Evolutionary conservation across 2,329 filamentous ascomycete species (phyloP).

Genomic region (Coleophoma eucalyptorum): DNA sequence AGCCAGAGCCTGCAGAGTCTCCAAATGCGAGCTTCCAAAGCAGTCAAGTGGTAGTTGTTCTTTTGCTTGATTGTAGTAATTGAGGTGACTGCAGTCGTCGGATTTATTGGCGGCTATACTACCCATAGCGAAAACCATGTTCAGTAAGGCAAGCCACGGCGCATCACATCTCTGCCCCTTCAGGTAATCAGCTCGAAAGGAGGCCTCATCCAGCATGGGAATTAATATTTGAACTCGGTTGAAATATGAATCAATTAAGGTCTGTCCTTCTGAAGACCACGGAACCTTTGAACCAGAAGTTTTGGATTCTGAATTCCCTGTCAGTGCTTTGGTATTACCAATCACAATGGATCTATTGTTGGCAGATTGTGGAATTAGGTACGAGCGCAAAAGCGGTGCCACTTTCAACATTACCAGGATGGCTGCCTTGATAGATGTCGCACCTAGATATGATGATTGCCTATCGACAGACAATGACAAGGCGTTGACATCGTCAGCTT

Average conservation of each 20-base stretch:
- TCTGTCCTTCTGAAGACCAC: slow-evolving; percentile 63
- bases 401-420: slow-evolving; percentile 62
- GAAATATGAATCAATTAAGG: slow-evolving; percentile 72
- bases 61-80: slow-evolving; percentile 66
- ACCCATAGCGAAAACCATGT: slow-evolving; percentile 74
- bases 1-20: slow-evolving; percentile 67
- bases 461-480: slow-evolving; percentile 56
- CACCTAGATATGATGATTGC: slow-evolving; percentile 64
- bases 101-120: slow-evolving; percentile 61
- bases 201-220: slow-evolving; percentile 69
- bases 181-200: slow-evolving; percentile 63
- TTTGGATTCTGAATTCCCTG: slow-evolving; percentile 29
- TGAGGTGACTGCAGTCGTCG: slow-evolving; percentile 62
- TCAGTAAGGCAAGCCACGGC: slow-evolving; percentile 68
- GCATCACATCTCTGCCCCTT: slow-evolving; percentile 60
- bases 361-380: slow-evolving; percentile 32
- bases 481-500: slow-evolving; percentile 70
- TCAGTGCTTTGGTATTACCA: slow-evolving; percentile 24
- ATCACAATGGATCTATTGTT: slow-evolving; percentile 17
- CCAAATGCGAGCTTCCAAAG: slow-evolving; percentile 67
- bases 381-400: slow-evolving; percentile 43
- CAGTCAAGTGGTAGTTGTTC: slow-evolving; percentile 63
- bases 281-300: slow-evolving; percentile 35
- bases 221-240: slow-evolving; percentile 68
- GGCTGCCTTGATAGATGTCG: slow-evolving; percentile 72